Evolutionary conservation across 2,329 filamentous ascomycete species (phyloP), one percentile per base, ranked within the genome.

Genomic region (Colletotrichum costaricense): DNA sequence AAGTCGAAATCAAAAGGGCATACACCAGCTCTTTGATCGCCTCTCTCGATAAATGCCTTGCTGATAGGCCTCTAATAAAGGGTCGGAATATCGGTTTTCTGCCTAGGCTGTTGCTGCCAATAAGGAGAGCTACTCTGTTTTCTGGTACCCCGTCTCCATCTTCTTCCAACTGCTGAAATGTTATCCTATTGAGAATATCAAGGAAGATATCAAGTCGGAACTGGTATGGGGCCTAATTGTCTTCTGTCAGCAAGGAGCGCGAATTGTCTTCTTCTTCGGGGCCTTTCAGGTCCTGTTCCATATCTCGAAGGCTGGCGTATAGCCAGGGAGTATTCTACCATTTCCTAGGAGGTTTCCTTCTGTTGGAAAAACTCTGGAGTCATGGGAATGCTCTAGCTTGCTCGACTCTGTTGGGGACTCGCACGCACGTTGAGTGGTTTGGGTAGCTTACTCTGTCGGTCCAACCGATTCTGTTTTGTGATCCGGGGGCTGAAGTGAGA

Each of bases 91-190:
- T 3, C 1, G 57, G 14, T 9, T 9, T 2, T 2, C 11, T 5
- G 5, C 5, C 16, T 1, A 24, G 12, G 2, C 22, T 38, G 24
- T 42, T 56, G 4, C 38, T 38, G 4, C 55, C 65, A 22, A 67
- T 67, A 14, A 67, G 28, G 4, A 67, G 12, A 1, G 55, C 55
- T 0, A 26, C 22, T 19, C 26, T 49, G 7, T 7, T 26, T 8
- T 2, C 1, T 4, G 38, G 35, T 2, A 24, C 26, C 1, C 0
- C 3, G 3, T 16, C 6, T 5, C 3, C 26, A 3, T 5, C 42
- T 1, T 59, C 5, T n/a, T 54, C 11, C 0, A 67, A 28, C 1
- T 60, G 5, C 28, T 24, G 4, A 2, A 67, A 8, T 4, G 42
- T 67, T 9, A 7, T 26, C 0, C 22, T 30, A 1, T 6, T 16